A percentile compares a stretch with the other conserved stretches of the same genome.
Evolutionary conservation across 1,139 yeast genomes (phyloP).

Genomic region (Yamadazyma trypodendri): DNA sequence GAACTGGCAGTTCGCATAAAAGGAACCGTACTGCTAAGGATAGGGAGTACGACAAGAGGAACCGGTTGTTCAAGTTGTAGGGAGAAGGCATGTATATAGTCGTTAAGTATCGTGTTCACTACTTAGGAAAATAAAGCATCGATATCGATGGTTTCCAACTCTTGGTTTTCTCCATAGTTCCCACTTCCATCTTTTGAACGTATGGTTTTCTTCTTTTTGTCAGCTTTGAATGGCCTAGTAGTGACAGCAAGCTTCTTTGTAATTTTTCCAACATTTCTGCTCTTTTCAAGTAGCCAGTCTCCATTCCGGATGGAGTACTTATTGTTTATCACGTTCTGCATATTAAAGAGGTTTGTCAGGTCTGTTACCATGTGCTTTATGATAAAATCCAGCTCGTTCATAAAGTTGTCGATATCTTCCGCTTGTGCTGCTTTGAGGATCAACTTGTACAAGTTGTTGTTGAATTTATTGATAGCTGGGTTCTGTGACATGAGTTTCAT

Average conservation of each 20-base stretch:
- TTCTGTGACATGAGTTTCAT: slow-evolving; percentile 24
- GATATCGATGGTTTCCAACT: slow-evolving; percentile 33
- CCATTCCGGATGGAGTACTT: slow-evolving; percentile 15
- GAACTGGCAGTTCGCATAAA: slow-evolving; percentile 32
- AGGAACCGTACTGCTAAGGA: slow-evolving; percentile 48
- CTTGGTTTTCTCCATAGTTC: slow-evolving; percentile 29
- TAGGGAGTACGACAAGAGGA: slow-evolving; percentile 41
- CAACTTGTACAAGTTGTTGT: slow-evolving; percentile 25
- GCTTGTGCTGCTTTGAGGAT: slow-evolving; percentile 25
- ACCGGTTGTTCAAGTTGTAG: slow-evolving; percentile 39
- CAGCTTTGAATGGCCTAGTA: slow-evolving; percentile 10
- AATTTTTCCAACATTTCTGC: slow-evolving; percentile 12
- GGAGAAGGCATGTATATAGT: background rate
- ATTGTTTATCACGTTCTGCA: slow-evolving; percentile 26
- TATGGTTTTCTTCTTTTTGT: slow-evolving; percentile 17
- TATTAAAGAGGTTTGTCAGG: slow-evolving; percentile 29
- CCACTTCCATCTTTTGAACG: slow-evolving; percentile 16
- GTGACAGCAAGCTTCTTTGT: slow-evolving; percentile 20
- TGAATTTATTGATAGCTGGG: slow-evolving; percentile 32
- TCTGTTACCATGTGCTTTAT: slow-evolving; percentile 21
- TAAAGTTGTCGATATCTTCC: slow-evolving; percentile 20
- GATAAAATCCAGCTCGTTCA: slow-evolving; percentile 27
- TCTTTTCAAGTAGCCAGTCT: slow-evolving; percentile 20
- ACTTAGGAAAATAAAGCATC: slow-evolving; percentile 20
- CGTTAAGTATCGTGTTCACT: background rate